Conservation (phyloP, 1,284 basidiomycete genomes). For the Fomitopsis betulina region DNA sequence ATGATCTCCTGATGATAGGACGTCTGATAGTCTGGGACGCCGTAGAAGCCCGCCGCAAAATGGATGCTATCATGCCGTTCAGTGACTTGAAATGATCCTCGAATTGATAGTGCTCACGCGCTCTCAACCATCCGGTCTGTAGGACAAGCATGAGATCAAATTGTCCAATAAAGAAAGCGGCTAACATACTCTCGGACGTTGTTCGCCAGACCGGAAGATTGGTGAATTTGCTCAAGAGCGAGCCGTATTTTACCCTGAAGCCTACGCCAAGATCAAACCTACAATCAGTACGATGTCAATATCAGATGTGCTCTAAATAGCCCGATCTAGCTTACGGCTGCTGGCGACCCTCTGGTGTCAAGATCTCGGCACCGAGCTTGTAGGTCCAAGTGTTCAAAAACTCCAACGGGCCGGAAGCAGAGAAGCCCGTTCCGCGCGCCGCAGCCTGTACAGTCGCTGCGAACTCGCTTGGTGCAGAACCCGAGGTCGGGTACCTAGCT, state of each 20-base stretch:
- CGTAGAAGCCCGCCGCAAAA: slow-evolving; percentile 61
- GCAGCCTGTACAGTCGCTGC: slow-evolving; percentile 34
- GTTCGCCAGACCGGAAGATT: slow-evolving; percentile 60
- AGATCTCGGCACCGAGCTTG: slow-evolving; percentile 51
- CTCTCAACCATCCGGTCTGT: slow-evolving; percentile 48
- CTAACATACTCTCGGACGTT: slow-evolving; percentile 40
- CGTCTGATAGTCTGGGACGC: slow-evolving; percentile 42
- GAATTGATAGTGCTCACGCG: slow-evolving; percentile 34
- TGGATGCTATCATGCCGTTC: slow-evolving; percentile 30
- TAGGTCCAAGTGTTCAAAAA: slow-evolving; percentile 55
- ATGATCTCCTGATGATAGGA: slow-evolving; percentile 48
- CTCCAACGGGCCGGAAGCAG: slow-evolving; percentile 39
- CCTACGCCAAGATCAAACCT: slow-evolving; percentile 47
- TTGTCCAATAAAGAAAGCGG: not conserved
- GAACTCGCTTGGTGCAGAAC: slow-evolving; percentile 33
- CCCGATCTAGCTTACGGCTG: slow-evolving; percentile 35
- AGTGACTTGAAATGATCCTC: not conserved
- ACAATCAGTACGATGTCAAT: not conserved
- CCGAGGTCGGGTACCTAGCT: slow-evolving; percentile 45
- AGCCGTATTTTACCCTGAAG: slow-evolving; percentile 53
- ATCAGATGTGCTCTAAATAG: not conserved
- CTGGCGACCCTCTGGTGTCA: slow-evolving; percentile 54
- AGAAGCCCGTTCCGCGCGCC: slow-evolving; percentile 31
- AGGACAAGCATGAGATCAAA: too few species aligned
- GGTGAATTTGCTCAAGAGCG: slow-evolving; percentile 47